Conservation (phyloP, 768 basidiomycete genomes). For the Tricholoma sp. region DNA sequence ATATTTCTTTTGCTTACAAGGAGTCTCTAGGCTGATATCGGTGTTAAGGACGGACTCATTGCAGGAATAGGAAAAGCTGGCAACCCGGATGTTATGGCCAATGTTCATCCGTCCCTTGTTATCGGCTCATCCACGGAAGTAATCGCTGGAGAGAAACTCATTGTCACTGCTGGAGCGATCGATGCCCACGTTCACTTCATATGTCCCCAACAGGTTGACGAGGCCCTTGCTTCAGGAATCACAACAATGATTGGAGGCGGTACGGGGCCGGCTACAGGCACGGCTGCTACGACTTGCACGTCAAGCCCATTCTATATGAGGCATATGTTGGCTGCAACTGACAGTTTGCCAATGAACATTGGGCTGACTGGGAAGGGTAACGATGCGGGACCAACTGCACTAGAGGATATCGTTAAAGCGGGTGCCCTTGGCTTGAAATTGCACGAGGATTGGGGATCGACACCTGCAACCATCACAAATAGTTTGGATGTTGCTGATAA, state of each 20-base stretch:
- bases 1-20: background rate
- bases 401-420: slow-evolving; percentile 33
- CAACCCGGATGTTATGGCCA: slow-evolving; percentile 90
- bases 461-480: slow-evolving; percentile 74
- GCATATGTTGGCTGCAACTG: slow-evolving; percentile 90
- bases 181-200: slow-evolving; percentile 95
- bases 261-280: slow-evolving; percentile 87
- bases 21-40: slow-evolving; percentile 79
- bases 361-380: slow-evolving; percentile 97
- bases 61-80: slow-evolving; percentile 94
- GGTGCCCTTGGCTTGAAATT: slow-evolving; percentile 69
- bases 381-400: slow-evolving; percentile 67
- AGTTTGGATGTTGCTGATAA: slow-evolving; percentile 81
- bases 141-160: slow-evolving; percentile 92
- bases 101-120: slow-evolving; percentile 64
- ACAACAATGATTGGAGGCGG: slow-evolving; percentile 97
- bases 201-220: slow-evolving; percentile 86
- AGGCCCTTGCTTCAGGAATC: slow-evolving; percentile 77
- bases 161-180: slow-evolving; percentile 89
- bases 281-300: slow-evolving; percentile 94
- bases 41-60: slow-evolving; percentile 79
- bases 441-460: slow-evolving; percentile 97
- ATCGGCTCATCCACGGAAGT: slow-evolving; percentile 93
- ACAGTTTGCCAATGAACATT: slow-evolving; percentile 87
- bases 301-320: slow-evolving; percentile 85